Conservation (phyloP, 2,329 filamentous ascomycete genomes). For the Parastagonospora avenae region DNA sequence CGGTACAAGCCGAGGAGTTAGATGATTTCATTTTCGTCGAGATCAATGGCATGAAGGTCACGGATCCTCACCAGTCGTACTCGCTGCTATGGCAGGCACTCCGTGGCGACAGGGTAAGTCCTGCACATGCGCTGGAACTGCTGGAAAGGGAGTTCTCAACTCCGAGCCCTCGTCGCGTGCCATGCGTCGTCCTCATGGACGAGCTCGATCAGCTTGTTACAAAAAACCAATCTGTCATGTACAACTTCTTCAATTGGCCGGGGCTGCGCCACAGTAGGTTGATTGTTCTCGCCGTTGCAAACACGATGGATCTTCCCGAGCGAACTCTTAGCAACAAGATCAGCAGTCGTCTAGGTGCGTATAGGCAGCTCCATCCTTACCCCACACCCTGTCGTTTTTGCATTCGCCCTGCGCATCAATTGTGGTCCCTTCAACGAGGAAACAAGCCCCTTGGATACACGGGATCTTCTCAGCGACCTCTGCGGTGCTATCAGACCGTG, state of each 20-base stretch:
- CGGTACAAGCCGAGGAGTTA: slow-evolving; percentile 85
- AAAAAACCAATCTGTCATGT: slow-evolving; percentile 99
- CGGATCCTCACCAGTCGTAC: slow-evolving; percentile 96
- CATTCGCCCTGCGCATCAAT: slow-evolving; percentile 4
- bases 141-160: slow-evolving; percentile 91
- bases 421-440: slow-evolving; percentile 18
- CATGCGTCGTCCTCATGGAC: slow-evolving; percentile 97
- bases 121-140: slow-evolving; percentile 87
- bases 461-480: slow-evolving; percentile 18
- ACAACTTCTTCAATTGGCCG: slow-evolving; percentile 99
- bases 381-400: slow-evolving; percentile 18
- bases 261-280: slow-evolving; percentile 86
- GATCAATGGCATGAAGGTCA: slow-evolving; percentile 99
- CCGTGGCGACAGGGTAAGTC: slow-evolving; percentile 89
- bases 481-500: slow-evolving; percentile 21
- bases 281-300: slow-evolving; percentile 95
- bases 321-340: slow-evolving; percentile 98
- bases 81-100: slow-evolving; percentile 94
- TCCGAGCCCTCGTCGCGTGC: slow-evolving; percentile 86
- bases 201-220: slow-evolving; percentile 97
- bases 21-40: slow-evolving; percentile 99
- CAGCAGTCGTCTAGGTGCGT: slow-evolving; percentile 70
- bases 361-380: slow-evolving; percentile 23
- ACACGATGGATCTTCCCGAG: slow-evolving; percentile 98
- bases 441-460: slow-evolving; percentile 23